Evolutionary conservation across 345 rosid genomes (phyloP), one percentile per base, ranked within the genome.

Genomic region (Aurinia saxatilis): DNA sequence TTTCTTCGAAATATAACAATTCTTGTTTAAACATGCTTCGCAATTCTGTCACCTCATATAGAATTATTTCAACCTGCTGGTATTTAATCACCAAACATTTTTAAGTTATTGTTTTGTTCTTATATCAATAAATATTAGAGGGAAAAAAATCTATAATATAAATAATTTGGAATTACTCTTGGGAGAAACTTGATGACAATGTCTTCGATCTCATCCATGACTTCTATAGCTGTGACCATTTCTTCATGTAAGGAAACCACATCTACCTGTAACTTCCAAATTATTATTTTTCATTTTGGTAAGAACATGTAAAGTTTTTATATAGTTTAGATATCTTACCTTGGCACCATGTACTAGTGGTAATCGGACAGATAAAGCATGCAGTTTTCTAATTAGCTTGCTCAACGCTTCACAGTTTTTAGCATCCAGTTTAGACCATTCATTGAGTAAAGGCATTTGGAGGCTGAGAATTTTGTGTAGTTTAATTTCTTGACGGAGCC

Each of bases 341-440:
- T 71, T 71, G 33, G 77, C 86, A 17, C 74, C 84, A 2, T 85
- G 78, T 4, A 42, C 27, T 10, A 81, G 61, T 7, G 96, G 88
- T 27, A 82, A 58, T 18, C 72, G 69, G 23, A 73, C 19, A 8
- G 83, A 77, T 5, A 83, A 27, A 42, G 85, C 95, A 3, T 75
- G 73, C 23, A 91, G 83, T 75, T 85, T 91, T 53, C 86, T 75
- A 6, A 74, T 65, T 48, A 88, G 40, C 51, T 87, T 76, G 71
- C 85, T 66, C 6, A 82, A 68, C 4, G 91, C 89, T 72, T 82
- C 95, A 11, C 9, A 48, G 41, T 80, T 84, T 67, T 76, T 84
- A 0, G 61, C 56, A 41, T 81, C 90, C 35, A 83, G 5, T 21
- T 81, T 80, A 0, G 65, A 59, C 84, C 92, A 85, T 1, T 83